Percentiles rank a stretch among this genome's conserved stretches.
Evolutionary conservation across 768 basidiomycete genomes (phyloP).

Genomic region (Macrocybe gigantea): DNA sequence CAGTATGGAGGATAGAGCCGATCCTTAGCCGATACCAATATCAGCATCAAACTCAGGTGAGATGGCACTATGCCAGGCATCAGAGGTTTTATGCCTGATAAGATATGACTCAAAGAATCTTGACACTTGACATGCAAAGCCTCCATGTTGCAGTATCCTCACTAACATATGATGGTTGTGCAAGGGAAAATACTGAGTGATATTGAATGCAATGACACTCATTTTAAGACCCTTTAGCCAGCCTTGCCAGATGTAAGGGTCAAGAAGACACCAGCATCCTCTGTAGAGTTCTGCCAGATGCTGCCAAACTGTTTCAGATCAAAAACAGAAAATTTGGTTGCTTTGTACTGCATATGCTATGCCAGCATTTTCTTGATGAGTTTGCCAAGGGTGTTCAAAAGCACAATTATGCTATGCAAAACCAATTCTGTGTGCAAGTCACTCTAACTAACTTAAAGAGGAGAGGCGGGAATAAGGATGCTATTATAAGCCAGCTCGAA

Average conservation of each 20-base stretch:
- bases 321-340: neutral
- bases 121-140: neutral
- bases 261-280: no score
- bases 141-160: neutral
- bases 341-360: neutral
- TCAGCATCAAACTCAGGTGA: neutral
- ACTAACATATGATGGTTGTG: neutral
- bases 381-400: conserved; percentile 1
- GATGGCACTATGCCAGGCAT: neutral
- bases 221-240: neutral
- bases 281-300: no score
- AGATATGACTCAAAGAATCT: conserved; percentile 1
- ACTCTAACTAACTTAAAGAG: no score
- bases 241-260: no score
- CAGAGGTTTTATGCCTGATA: neutral
- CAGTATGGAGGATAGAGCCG: neutral
- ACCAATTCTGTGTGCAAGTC: no score
- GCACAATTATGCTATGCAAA: no score
- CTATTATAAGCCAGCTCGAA: no score
- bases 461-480: no score
- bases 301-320: conserved; percentile 4
- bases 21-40: conserved; percentile 2
- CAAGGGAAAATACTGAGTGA: neutral
- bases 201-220: neutral
- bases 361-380: conserved; percentile 3